Percentiles rank a stretch among this genome's conserved stretches.
Conservation (phyloP, 495 filamentous ascomycete genomes). For the Penicillium tannophilum region DNA sequence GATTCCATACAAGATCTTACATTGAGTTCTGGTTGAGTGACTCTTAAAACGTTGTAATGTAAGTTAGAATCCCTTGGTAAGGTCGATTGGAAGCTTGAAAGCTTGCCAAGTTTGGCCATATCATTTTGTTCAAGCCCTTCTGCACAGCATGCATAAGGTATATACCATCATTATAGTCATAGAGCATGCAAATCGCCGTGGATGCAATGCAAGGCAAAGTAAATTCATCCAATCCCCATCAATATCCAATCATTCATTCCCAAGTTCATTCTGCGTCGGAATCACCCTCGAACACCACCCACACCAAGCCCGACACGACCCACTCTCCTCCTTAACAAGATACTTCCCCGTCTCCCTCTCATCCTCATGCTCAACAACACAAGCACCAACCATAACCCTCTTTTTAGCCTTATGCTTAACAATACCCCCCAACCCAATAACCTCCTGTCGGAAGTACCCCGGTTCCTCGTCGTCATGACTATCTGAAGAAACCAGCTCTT, state of each 20-base stretch:
- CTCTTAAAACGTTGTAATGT: not conserved
- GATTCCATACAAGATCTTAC: not conserved
- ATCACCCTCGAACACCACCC: constrained; percentile 53
- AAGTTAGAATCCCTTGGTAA: no score
- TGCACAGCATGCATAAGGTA: not conserved
- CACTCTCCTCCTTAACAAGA: constrained; percentile 64
- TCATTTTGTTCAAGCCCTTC: no score
- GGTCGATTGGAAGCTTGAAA: no score
- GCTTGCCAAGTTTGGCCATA: no score
- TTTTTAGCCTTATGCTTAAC: constrained; percentile 81
- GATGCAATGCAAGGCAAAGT: not conserved
- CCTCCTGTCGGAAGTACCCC: constrained; percentile 80
- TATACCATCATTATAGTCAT: not conserved
- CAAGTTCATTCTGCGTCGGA: constrained; percentile 33
- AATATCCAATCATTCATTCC: no score
- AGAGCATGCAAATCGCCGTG: not conserved
- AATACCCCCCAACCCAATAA: constrained; percentile 82
- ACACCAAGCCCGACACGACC: constrained; percentile 50
- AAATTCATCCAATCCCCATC: not conserved
- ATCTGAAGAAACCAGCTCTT: constrained; percentile 23
- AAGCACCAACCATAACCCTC: constrained; percentile 74
- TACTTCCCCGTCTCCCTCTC: constrained; percentile 65
- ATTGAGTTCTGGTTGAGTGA: not conserved
- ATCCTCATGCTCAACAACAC: constrained; percentile 80
- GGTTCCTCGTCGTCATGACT: constrained; percentile 48